These are phyloP conservation scores for Trichoderma oligosporum DNA, from an alignment of 2,329 filamentous ascomycete species.

Conservation along the genomic window DNA sequence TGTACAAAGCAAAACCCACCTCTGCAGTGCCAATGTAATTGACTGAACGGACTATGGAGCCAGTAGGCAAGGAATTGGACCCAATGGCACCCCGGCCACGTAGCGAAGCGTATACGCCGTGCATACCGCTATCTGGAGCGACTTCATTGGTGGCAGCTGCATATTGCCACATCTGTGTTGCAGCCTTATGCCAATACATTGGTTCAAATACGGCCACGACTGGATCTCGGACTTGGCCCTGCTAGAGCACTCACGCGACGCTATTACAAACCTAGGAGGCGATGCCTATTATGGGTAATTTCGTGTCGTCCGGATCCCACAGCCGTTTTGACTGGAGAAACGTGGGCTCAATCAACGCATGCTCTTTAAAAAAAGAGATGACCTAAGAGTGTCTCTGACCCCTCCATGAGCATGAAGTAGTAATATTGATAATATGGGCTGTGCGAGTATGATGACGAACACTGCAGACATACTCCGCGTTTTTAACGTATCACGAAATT, in stretches of 20 bases:
- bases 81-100: slow-evolving; percentile 18
- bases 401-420: background rate
- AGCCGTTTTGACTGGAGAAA: background rate
- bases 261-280: background rate
- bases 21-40: background rate
- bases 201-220: slow-evolving; percentile 17
- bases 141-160: slow-evolving; percentile 1
- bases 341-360: slow-evolving; percentile 18
- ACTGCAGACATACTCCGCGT: no score
- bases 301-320: slow-evolving; percentile 11
- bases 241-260: slow-evolving; percentile 1
- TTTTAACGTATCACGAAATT: background rate
- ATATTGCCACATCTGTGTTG: slow-evolving; percentile 17
- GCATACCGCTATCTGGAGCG: slow-evolving; percentile 16
- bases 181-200: slow-evolving; percentile 19
- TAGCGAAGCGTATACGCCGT: slow-evolving; percentile 11
- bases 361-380: slow-evolving; percentile 1
- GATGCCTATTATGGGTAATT: background rate
- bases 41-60: background rate
- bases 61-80: background rate
- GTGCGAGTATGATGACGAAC: background rate
- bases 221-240: background rate
- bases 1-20: background rate
- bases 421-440: background rate
- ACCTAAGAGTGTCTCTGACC: background rate